Percentiles rank a stretch among this genome's conserved stretches.
These are phyloP conservation scores for Rhizoclosmatium globosum DNA, from an alignment of 192 early-diverging fungal genomes.

Conservation along the genomic window DNA sequence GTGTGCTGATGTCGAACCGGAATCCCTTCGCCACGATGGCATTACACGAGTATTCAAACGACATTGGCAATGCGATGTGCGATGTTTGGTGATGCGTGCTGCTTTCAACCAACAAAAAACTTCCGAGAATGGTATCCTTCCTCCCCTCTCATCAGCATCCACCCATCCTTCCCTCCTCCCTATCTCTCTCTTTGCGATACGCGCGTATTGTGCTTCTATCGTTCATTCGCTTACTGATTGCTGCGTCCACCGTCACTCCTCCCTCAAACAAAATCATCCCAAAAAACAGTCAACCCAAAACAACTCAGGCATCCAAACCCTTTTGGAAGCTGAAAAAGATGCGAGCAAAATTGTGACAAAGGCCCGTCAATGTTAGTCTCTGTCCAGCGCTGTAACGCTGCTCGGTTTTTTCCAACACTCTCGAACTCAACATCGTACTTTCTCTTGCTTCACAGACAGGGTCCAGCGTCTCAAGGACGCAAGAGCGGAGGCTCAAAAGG, in stretches of 20 bases:
- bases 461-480: slow-evolving; percentile 94
- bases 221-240: too few species aligned
- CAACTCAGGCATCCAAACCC: slow-evolving; percentile 93
- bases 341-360: slow-evolving; percentile 92
- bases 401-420: neutral
- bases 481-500: slow-evolving; percentile 91
- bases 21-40: slow-evolving; percentile 11
- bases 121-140: neutral
- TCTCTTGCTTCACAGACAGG: slow-evolving; percentile 67
- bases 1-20: slow-evolving; percentile 8
- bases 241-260: too few species aligned
- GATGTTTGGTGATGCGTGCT: neutral
- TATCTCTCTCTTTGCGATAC: neutral
- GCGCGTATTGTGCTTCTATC: too few species aligned
- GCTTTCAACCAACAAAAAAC: neutral
- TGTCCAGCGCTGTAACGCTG: neutral
- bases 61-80: neutral
- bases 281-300: slow-evolving; percentile 48
- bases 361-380: slow-evolving; percentile 81
- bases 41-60: neutral
- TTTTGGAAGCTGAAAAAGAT: slow-evolving; percentile 97
- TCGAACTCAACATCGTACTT: neutral
- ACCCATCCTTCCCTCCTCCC: neutral
- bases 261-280: too few species aligned
- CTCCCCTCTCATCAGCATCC: neutral